Conservation (phyloP, 768 basidiomycete species). For the Termitomyces sp. region DNA sequence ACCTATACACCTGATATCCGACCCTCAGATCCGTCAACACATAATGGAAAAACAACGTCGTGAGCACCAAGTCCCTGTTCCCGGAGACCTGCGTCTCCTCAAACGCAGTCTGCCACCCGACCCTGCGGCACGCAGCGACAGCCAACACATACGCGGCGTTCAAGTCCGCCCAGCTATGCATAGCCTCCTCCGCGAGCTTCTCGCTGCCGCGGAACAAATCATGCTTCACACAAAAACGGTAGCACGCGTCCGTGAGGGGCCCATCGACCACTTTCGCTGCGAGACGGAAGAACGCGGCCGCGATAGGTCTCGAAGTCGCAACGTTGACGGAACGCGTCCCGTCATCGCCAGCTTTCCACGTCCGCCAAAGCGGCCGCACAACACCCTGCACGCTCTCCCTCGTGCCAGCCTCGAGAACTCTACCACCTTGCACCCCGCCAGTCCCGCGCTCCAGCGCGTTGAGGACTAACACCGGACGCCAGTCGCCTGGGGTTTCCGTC, state of each 20-base stretch:
- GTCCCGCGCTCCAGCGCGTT: conserved; percentile 29
- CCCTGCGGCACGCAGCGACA: conserved; percentile 21
- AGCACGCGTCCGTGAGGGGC: conserved; percentile 29
- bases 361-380: conserved; percentile 31
- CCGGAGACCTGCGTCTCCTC: conserved; percentile 18
- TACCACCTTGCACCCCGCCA: neutral
- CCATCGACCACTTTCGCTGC: conserved; percentile 32
- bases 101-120: conserved; percentile 24
- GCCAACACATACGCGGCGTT: conserved; percentile 29
- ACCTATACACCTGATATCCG: conserved; percentile 28
- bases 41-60: conserved; percentile 16
- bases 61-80: conserved; percentile 21
- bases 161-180: conserved; percentile 17
- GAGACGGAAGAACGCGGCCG: conserved; percentile 40
- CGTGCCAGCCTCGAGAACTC: neutral
- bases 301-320: conserved; percentile 30
- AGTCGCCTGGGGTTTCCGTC: conserved; percentile 18
- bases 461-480: conserved; percentile 39
- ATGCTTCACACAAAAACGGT: conserved; percentile 22
- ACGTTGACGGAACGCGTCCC: conserved; percentile 8
- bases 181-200: conserved; percentile 5
- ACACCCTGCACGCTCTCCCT: conserved; percentile 18
- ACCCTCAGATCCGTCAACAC: conserved; percentile 20
- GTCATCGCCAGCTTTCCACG: conserved; percentile 27
- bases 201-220: conserved; percentile 21